Conservation (phyloP, 192 early-diverging fungal species). For the Umbelopsis sp. region DNA sequence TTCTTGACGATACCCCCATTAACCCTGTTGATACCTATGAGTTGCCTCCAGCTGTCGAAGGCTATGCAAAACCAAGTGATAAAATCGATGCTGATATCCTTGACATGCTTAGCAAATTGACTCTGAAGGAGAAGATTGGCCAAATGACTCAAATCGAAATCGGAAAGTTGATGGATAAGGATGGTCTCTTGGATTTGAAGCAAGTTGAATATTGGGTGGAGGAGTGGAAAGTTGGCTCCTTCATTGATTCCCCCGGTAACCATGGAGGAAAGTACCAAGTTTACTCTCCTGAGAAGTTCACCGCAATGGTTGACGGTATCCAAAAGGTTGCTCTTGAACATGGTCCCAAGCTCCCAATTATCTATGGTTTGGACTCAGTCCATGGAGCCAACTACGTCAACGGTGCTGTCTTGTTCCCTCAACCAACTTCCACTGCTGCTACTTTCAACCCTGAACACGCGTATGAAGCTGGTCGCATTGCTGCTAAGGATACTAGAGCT, state of each 20-base stretch:
- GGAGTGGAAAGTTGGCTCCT: conserved; percentile 62
- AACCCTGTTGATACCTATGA: conserved; percentile 1
- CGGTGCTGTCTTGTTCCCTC: conserved; percentile 59
- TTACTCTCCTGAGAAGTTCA: conserved; percentile 51
- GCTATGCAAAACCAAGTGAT: not conserved
- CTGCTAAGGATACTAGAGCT: conserved; percentile 64
- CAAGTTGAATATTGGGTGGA: conserved; percentile 57
- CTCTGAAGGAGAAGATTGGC: conserved; percentile 57
- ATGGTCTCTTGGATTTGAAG: conserved; percentile 53
- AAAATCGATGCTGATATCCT: conserved; percentile 53
- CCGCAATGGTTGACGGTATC: conserved; percentile 39
- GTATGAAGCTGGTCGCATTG: conserved; percentile 58
- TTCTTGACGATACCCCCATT: conserved; percentile 4
- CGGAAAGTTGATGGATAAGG: conserved; percentile 52
- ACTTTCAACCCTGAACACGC: conserved; percentile 60
- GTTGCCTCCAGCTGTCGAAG: not conserved
- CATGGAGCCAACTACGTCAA: conserved; percentile 69
- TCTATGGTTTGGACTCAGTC: conserved; percentile 68
- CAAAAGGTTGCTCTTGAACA: conserved; percentile 21
- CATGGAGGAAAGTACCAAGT: conserved; percentile 51
- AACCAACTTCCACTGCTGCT: conserved; percentile 59
- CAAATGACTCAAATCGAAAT: conserved; percentile 72
- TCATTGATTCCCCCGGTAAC: conserved; percentile 60
- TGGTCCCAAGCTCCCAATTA: conserved; percentile 51
- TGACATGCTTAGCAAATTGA: conserved; percentile 44